Percentiles rank a stretch among this genome's conserved stretches.
These are phyloP conservation scores for Pichia deserticola DNA, from an alignment of 805 yeast genomes.

Conservation along the genomic window DNA sequence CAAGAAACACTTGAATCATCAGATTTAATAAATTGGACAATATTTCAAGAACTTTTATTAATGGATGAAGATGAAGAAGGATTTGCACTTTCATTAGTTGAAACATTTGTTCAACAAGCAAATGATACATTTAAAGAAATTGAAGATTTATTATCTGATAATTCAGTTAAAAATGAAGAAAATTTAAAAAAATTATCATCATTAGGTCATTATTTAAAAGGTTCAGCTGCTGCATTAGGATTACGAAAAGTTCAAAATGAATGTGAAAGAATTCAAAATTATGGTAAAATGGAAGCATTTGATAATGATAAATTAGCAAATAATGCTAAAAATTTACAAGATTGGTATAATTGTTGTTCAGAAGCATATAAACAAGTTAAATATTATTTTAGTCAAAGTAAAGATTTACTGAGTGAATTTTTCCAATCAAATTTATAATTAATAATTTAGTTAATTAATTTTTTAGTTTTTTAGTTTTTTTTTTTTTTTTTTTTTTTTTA, in stretches of 20 bases:
- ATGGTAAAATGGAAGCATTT: conserved; percentile 47
- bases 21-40: conserved; percentile 81
- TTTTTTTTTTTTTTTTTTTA: neutral
- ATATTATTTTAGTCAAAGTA: conserved; percentile 43
- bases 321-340: conserved; percentile 26
- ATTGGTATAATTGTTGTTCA: conserved; percentile 36
- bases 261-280: conserved; percentile 90
- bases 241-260: conserved; percentile 71
- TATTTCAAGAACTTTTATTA: conserved; percentile 76
- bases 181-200: conserved; percentile 56
- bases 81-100: conserved; percentile 69
- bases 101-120: conserved; percentile 87
- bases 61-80: conserved; percentile 98
- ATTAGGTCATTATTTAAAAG: conserved; percentile 89
- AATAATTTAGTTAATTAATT: too few species aligned
- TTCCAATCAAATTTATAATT: conserved; percentile 26
- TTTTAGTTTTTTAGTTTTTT: neutral
- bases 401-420: conserved; percentile 43
- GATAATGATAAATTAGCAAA: conserved; percentile 23
- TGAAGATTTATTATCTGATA: conserved; percentile 38
- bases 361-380: conserved; percentile 49
- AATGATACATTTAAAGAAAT: conserved; percentile 69
- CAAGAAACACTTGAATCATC: conserved; percentile 32
- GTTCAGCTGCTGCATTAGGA: conserved; percentile 93
- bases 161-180: conserved; percentile 23